These are phyloP conservation scores for Themeda triandra DNA, from an alignment of 176 grass and related monocot genomes.

Conservation along the genomic window DNA sequence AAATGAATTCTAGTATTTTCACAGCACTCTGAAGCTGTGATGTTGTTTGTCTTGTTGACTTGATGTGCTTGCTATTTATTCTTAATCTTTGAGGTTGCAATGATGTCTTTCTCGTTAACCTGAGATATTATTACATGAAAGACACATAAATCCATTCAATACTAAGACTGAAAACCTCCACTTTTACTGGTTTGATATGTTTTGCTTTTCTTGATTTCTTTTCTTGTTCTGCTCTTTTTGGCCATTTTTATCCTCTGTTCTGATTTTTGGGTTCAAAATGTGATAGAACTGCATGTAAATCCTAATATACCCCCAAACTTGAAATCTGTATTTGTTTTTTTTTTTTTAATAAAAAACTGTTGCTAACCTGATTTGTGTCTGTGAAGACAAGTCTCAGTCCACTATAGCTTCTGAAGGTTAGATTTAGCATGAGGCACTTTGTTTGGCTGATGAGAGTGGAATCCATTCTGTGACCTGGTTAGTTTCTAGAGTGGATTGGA, in stretches of 20 bases:
- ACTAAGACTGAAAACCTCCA: neutral
- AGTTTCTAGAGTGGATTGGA: neutral
- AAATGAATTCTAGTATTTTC: neutral
- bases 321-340: neutral
- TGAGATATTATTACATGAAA: slow-evolving; percentile 1
- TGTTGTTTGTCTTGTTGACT: slow-evolving; percentile 21
- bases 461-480: neutral
- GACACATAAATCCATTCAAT: neutral
- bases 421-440: neutral
- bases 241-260: neutral
- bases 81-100: neutral
- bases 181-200: neutral
- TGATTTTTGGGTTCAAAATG: neutral
- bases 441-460: neutral
- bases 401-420: neutral
- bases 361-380: neutral
- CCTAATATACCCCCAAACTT: neutral
- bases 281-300: neutral
- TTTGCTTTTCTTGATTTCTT: neutral
- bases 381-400: neutral
- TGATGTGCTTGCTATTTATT: neutral
- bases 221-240: neutral
- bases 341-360: neutral
- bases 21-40: neutral
- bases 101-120: slow-evolving; percentile 47